A percentile compares a stretch with the other conserved stretches of the same genome.
Evolutionary conservation across 2,329 filamentous ascomycete genomes (phyloP).

Genomic region (Ascochyta viciae-villosae): DNA sequence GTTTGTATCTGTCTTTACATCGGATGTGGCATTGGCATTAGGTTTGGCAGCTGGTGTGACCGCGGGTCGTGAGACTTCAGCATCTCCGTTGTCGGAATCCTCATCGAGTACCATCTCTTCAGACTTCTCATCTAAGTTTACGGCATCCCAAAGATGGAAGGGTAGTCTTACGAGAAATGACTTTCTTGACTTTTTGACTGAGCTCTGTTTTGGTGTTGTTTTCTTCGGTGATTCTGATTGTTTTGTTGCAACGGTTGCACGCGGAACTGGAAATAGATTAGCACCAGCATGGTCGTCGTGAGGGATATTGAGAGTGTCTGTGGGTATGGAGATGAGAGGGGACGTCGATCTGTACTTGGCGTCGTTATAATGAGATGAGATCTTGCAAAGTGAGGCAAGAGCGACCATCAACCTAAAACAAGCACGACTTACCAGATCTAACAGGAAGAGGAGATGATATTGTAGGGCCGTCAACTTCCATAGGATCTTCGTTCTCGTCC

Average conservation of each 20-base stretch:
- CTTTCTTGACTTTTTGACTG: constrained; percentile 32
- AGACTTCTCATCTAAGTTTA: constrained; percentile 24
- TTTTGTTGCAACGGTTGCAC: constrained; percentile 10
- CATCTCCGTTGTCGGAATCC: constrained; percentile 17
- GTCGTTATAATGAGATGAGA: not conserved
- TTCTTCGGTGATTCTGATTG: constrained; percentile 29
- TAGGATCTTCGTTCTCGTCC: constrained; percentile 37
- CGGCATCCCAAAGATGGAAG: constrained; percentile 9
- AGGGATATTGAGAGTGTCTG: not conserved
- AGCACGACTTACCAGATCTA: constrained; percentile 35
- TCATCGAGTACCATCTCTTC: constrained; percentile 24
- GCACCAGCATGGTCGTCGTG: not conserved
- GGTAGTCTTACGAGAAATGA: constrained; percentile 28
- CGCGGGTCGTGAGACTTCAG: constrained; percentile 18
- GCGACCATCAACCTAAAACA: not conserved
- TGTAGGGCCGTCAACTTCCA: constrained; percentile 26
- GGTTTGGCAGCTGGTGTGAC: constrained; percentile 13
- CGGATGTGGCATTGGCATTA: constrained; percentile 3
- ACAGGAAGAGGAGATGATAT: constrained; percentile 33
- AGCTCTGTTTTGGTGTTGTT: constrained; percentile 31
- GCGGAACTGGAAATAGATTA: constrained; percentile 19
- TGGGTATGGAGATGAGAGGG: not conserved
- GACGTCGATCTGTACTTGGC: not conserved
- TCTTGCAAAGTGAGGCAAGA: not conserved
- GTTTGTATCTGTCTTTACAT: not conserved